Percentiles rank a stretch among this genome's conserved stretches.
Evolutionary conservation across 805 yeast genomes (phyloP).

Genomic region (baker's yeast (Saccharomyces cerevisiae)): DNA sequence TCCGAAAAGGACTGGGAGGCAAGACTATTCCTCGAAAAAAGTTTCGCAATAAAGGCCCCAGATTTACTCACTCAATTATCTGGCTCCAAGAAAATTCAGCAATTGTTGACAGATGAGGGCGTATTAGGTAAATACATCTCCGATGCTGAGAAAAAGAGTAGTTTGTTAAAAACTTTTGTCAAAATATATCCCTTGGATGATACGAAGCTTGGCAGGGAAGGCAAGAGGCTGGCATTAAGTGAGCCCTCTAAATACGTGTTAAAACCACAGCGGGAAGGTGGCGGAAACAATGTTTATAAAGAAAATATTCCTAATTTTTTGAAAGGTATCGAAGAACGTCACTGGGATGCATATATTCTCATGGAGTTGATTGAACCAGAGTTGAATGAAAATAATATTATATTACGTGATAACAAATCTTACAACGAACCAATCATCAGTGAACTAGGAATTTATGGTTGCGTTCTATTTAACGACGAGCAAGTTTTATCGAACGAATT

Average conservation of each 20-base stretch:
- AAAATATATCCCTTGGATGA: slow-evolving; percentile 80
- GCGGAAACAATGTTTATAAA: slow-evolving; percentile 91
- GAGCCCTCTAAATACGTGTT: slow-evolving; percentile 67
- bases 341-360: slow-evolving; percentile 85
- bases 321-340: slow-evolving; percentile 46
- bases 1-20: slow-evolving; percentile 66
- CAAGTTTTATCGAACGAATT: slow-evolving; percentile 54
- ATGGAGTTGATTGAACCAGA: slow-evolving; percentile 85
- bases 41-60: slow-evolving; percentile 86
- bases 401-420: slow-evolving; percentile 58
- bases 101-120: slow-evolving; percentile 56
- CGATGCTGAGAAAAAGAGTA: slow-evolving; percentile 28
- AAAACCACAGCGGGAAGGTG: slow-evolving; percentile 98
- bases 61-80: slow-evolving; percentile 79
- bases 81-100: slow-evolving; percentile 93
- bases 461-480: slow-evolving; percentile 62
- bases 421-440: slow-evolving; percentile 70
- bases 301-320: slow-evolving; percentile 75
- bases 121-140: slow-evolving; percentile 40
- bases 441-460: slow-evolving; percentile 88
- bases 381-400: slow-evolving; percentile 56
- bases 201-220: slow-evolving; percentile 50
- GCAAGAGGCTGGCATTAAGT: slow-evolving; percentile 59
- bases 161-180: slow-evolving; percentile 55
- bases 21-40: slow-evolving; percentile 61